phyloP scores from a whole-genome alignment of 2,329 filamentous ascomycete species.

The Alternaria viburni region DNA sequence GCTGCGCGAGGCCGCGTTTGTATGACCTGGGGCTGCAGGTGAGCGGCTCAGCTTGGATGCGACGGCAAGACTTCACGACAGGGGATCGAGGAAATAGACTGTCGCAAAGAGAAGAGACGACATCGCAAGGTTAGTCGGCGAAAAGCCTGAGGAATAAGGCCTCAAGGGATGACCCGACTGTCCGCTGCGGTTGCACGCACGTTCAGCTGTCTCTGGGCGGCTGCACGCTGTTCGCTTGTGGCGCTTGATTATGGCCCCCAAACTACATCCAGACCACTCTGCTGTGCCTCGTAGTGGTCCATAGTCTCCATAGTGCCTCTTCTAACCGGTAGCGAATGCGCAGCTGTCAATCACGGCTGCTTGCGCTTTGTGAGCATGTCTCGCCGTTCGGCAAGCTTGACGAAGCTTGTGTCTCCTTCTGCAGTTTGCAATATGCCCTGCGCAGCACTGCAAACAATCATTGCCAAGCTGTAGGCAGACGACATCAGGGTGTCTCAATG shows the following conservation, averaged over 20 bases:
- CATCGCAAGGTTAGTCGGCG: background rate
- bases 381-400: background rate
- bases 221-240: conserved; percentile 17
- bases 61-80: background rate
- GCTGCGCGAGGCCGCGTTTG: conserved; percentile 3
- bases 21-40: conserved; percentile 4
- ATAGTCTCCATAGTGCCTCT: background rate
- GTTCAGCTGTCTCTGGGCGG: conserved; percentile 14
- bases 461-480: conserved; percentile 1
- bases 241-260: conserved; percentile 11
- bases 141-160: conserved; percentile 5
- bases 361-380: conserved; percentile 5
- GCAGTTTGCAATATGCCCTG: background rate
- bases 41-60: background rate
- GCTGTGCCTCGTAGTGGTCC: background rate
- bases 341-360: background rate
- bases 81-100: background rate
- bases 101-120: background rate
- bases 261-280: conserved; percentile 3
- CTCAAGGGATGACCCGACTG: background rate
- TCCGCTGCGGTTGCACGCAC: conserved; percentile 3
- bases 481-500: background rate
- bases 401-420: background rate
- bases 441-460: background rate
- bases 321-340: background rate